Base-by-base conservation (phyloP, 768 basidiomycete species). In the Gyrodon lividus region DNA sequence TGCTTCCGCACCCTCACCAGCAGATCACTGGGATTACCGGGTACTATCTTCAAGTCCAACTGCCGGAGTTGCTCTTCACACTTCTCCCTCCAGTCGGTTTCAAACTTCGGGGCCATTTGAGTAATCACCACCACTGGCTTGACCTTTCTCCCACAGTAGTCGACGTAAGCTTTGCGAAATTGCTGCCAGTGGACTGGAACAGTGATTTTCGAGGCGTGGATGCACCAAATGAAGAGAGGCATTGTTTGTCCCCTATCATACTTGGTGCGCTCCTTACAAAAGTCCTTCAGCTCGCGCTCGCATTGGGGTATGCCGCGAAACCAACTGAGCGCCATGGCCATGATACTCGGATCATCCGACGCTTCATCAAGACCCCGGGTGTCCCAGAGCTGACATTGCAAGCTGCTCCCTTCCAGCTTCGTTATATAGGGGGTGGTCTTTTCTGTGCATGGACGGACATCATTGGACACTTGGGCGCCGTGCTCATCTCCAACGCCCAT, bases 121-220 rank as follows among this genome's bases (percentile, higher is more conserved):
- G 62, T 65, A 12, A 65, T 58, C 17, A 65, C 52, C 35, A 64
- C 39, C 40, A 64, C 62, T 9, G 64, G 63, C 43, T 50, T 64
- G 43, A 61, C 62, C 47, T 13, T 66, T 56, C 28, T 56, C 19
- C 50, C 23, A 34, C 64, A 64, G 35, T 64, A 64, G n/a, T 64
- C 49, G 51, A 57, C 56, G 33, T 61, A 65, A 20, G 64, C 56
- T 33, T 55, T 61, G 59, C 59, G 56, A 55, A 65, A 65, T 24
- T 64, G 61, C 12, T 50, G 50, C 63, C 63, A 65, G 39, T 66
- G 62, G 28, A 52, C 53, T 9, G 59, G 55, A 38, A 64, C 53
- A 17, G 59, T 61, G 42, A 66, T 66, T 53, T 65, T 66, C 5
- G 59, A 64, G 35, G 63, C 63, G n/a, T 59, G 59, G 17, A 65